Evolutionary conservation across 1,284 basidiomycete species (phyloP).

Genomic region (Leccinum fallax): DNA sequence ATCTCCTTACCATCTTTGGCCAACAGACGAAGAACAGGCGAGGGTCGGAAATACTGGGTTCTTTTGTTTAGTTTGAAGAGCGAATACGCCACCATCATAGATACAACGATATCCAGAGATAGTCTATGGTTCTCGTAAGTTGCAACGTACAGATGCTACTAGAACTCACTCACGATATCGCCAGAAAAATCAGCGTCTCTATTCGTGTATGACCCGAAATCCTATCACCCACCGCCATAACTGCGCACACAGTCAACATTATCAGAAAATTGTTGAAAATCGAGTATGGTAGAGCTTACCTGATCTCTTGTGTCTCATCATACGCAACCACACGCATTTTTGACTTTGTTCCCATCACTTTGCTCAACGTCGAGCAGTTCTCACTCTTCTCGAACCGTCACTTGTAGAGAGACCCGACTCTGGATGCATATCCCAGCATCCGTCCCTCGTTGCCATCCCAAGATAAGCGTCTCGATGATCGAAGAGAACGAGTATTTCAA

Average conservation of each 20-base stretch:
- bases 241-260: neutral
- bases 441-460: neutral
- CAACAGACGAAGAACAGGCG: conserved; percentile 1
- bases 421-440: neutral
- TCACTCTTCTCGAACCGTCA: neutral
- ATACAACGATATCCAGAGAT: neutral
- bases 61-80: neutral
- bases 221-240: neutral
- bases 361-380: neutral
- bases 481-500: neutral
- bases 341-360: neutral
- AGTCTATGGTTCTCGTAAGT: neutral
- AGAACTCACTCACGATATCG: neutral
- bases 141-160: no score
- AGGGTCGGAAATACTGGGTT: neutral
- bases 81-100: neutral
- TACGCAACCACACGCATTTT: neutral
- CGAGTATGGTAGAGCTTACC: neutral
- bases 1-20: conserved; percentile 2
- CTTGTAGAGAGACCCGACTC: neutral
- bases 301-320: neutral
- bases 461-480: neutral
- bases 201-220: neutral
- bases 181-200: neutral
- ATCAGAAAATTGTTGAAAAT: neutral